A percentile compares a stretch with the other conserved stretches of the same genome.
Conservation (phyloP, 2,329 filamentous ascomycete genomes). For the Talaromyces sp. region DNA sequence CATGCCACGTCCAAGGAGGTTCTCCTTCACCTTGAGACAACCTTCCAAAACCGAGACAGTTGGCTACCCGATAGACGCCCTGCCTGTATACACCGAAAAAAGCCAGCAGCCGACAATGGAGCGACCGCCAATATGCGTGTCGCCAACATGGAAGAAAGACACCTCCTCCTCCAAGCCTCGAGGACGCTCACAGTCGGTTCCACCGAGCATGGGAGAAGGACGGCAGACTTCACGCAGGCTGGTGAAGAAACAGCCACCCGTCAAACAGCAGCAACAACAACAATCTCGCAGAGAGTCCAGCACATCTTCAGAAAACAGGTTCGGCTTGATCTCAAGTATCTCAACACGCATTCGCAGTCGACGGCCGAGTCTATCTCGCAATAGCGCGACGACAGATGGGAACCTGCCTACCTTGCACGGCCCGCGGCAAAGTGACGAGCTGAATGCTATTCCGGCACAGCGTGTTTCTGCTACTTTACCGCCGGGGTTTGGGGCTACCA, state of each 20-base stretch:
- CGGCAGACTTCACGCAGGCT: conserved; percentile 25
- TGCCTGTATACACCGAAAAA: background rate
- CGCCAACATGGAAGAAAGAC: conserved; percentile 14
- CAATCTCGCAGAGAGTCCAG: conserved; percentile 25
- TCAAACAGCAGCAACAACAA: conserved; percentile 13
- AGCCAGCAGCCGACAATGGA: conserved; percentile 1
- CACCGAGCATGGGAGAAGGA: background rate
- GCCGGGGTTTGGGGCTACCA: conserved; percentile 23
- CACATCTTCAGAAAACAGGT: conserved; percentile 17
- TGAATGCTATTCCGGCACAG: conserved; percentile 8
- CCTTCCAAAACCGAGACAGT: background rate
- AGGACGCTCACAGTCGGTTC: conserved; percentile 10
- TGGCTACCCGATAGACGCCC: conserved; percentile 6
- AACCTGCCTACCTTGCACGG: background rate
- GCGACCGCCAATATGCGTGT: conserved; percentile 12
- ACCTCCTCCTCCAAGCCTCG: conserved; percentile 9
- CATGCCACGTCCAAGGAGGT: conserved; percentile 1
- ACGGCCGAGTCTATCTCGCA: conserved; percentile 3
- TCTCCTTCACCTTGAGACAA: conserved; percentile 6
- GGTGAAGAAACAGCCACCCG: conserved; percentile 27
- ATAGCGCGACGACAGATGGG: background rate
- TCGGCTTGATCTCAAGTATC: conserved; percentile 16
- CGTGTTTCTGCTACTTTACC: conserved; percentile 21
- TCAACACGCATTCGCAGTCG: conserved; percentile 6
- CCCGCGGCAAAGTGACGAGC: background rate